Evolutionary conservation across 2,329 filamentous ascomycete genomes (phyloP).

Genomic region (Lasiodiplodia sp.): DNA sequence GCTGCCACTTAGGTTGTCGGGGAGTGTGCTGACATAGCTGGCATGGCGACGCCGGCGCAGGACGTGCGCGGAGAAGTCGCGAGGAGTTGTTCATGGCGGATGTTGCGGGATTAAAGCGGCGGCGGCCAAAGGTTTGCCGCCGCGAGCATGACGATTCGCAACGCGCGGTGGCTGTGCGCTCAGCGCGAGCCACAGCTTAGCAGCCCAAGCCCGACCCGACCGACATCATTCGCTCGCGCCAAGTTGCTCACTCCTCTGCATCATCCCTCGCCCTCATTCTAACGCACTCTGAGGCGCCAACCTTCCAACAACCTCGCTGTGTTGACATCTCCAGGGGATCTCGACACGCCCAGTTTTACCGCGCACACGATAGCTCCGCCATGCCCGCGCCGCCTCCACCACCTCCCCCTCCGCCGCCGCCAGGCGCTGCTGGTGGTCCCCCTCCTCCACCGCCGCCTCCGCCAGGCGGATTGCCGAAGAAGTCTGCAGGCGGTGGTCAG

Average conservation of each 20-base stretch:
- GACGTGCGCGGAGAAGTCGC: conserved; percentile 23
- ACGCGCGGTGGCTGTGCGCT: conserved; percentile 17
- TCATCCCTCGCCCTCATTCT: background rate
- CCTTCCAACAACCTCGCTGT: background rate
- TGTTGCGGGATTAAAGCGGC: conserved; percentile 33
- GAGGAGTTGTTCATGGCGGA: conserved; percentile 32
- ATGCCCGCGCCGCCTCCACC: conserved; percentile 69
- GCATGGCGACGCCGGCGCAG: conserved; percentile 50
- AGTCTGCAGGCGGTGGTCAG: conserved; percentile 63
- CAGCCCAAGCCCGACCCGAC: conserved; percentile 18
- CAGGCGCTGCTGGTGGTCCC: conserved; percentile 62
- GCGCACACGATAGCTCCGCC: conserved; percentile 24
- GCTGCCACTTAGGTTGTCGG: conserved; percentile 16
- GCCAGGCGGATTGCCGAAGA: conserved; percentile 65
- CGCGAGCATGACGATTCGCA: conserved; percentile 21
- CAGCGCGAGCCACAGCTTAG: conserved; percentile 17
- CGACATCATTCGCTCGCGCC: conserved; percentile 29
- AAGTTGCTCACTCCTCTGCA: conserved; percentile 12
- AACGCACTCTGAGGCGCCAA: background rate
- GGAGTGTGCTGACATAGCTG: conserved; percentile 52
- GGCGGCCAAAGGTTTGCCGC: conserved; percentile 12
- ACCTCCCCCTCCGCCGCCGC: conserved; percentile 69
- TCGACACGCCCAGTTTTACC: background rate
- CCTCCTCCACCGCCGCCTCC: conserved; percentile 71
- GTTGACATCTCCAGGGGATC: background rate